Conservation (phyloP, 768 basidiomycete species). For the Tephrocybe sp. region DNA sequence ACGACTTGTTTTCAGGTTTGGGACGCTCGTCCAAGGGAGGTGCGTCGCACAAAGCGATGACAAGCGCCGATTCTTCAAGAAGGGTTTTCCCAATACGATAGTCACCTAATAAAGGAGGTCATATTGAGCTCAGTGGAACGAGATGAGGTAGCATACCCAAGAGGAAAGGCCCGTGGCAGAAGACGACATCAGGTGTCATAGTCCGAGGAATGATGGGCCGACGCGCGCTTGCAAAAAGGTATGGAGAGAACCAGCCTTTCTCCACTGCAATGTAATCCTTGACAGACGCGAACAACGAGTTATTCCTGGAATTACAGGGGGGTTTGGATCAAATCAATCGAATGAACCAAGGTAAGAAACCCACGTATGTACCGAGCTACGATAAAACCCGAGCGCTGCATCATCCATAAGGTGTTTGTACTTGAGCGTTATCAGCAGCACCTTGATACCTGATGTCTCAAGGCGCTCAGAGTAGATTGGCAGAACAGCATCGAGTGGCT, state of each 20-base stretch:
- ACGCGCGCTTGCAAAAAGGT: conserved; percentile 60
- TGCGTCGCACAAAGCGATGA: conserved; percentile 45
- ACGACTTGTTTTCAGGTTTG: conserved; percentile 14
- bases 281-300: conserved; percentile 58
- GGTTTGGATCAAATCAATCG: conserved; percentile 3
- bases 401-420: conserved; percentile 59
- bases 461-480: conserved; percentile 53
- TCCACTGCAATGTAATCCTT: conserved; percentile 63
- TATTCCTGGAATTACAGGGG: conserved; percentile 35
- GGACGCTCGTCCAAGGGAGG: conserved; percentile 19
- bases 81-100: conserved; percentile 59
- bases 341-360: conserved; percentile 17
- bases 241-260: conserved; percentile 71
- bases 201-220: conserved; percentile 60
- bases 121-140: background rate
- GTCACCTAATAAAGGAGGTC: conserved; percentile 45
- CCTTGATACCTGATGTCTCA: conserved; percentile 59
- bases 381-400: conserved; percentile 60
- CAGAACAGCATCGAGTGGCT: conserved; percentile 45
- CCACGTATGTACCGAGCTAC: conserved; percentile 58
- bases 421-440: conserved; percentile 57
- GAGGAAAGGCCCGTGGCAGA: conserved; percentile 66
- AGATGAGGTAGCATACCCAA: conserved; percentile 33
- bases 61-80: conserved; percentile 54
- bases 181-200: conserved; percentile 65